phyloP scores from a whole-genome alignment of 129 eudicot genomes.

The Escallonia herrerae region DNA sequence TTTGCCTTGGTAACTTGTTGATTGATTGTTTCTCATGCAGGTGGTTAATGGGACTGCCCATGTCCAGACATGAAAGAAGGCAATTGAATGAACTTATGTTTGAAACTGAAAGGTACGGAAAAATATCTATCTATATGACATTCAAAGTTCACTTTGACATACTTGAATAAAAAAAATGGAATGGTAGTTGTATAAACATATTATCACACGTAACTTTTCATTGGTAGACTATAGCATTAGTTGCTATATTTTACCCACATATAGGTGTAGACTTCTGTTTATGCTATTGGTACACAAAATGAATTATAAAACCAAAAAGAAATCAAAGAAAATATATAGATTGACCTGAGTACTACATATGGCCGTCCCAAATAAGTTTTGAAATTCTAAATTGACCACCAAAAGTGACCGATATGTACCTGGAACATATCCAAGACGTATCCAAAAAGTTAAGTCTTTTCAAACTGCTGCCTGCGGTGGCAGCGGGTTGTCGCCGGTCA shows the following conservation, averaged over 20 bases:
- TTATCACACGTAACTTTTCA: not conserved
- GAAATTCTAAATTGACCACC: too few relatives aligned
- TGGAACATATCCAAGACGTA: too few relatives aligned
- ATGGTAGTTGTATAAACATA: not conserved
- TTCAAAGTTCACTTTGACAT: too few relatives aligned
- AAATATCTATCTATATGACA: not conserved
- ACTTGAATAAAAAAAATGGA: too few relatives aligned
- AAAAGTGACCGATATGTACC: too few relatives aligned
- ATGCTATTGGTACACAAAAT: not conserved
- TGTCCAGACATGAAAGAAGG: slow-evolving; percentile 12
- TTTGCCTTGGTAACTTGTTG: too few relatives aligned
- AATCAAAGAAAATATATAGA: not conserved
- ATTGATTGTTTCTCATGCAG: slow-evolving; percentile 6
- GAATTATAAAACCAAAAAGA: not conserved
- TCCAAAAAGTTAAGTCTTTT: too few relatives aligned
- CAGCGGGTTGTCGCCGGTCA: too few relatives aligned
- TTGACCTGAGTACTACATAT: too few relatives aligned
- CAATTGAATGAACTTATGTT: slow-evolving; percentile 6
- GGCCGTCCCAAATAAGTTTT: too few relatives aligned
- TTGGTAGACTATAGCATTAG: not conserved
- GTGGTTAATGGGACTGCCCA: slow-evolving; percentile 33
- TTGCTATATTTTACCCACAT: not conserved
- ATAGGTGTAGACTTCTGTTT: not conserved
- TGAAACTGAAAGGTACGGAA: slow-evolving; percentile 14
- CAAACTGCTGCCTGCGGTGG: too few relatives aligned